Base-by-base conservation (phyloP, 1,284 basidiomycete species). In the Malassezia furfur region DNA sequence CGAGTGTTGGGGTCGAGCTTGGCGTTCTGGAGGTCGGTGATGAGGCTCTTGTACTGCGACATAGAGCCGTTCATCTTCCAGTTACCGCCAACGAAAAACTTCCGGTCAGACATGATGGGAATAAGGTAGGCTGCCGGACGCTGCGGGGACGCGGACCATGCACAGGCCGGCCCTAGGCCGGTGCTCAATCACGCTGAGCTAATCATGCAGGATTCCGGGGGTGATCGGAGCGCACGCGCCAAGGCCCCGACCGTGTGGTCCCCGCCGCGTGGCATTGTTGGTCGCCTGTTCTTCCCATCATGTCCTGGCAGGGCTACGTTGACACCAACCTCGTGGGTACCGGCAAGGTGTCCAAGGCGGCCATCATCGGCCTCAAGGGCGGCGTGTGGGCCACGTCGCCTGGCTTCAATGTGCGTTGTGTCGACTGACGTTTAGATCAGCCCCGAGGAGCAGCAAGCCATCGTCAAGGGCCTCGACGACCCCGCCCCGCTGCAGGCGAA, bases 301-400 rank as follows among this genome's bases (percentile, higher is more conserved):
- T 74, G 65, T 70, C 65, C 53, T 71, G 65, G 68, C 66, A 68
- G 91, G 88, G 78, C 57, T 93, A 93, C 79, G 87, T 94, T 75
- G 88, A 96, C 77, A 78, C 78, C 70, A 85, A 91, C 75, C 83
- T 96, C 60, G 76, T 93, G 63, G 86, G 83, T 30, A 85, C 80
- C 55, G 84, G 84, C 66, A 87, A 84, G 77, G 79, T 94, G 74
- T 55, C 78, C 38, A 80, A 82, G 68, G 90, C 88, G 38, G 89
- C 89, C 40, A 94, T 96, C 76, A 63, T 96, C 50, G 91, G 90
- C 38, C 81, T 81, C 62, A 78, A 83, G 67, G 89, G 90, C 48
- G 90, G 91, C 59, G 80, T 91, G 25, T 96, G 91, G 91, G 91
- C 89, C 19, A 68, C 81, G 6, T 83, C 83, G 14, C 12, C 81